Conservation (phyloP, 495 filamentous ascomycete genomes). For the Xylaria bambusicola region DNA sequence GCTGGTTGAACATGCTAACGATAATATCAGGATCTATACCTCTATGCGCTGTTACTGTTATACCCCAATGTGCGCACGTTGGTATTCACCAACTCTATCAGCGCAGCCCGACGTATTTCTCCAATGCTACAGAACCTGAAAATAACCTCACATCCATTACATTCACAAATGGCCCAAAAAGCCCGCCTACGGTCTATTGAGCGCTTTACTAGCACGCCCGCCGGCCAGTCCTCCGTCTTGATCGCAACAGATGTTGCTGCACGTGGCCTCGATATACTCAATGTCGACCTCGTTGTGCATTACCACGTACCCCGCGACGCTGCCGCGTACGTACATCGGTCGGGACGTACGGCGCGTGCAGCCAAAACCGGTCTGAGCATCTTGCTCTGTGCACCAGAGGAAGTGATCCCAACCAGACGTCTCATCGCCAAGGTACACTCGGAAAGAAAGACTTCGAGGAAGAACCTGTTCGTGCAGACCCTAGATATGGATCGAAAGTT, state of each 20-base stretch:
- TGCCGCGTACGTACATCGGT: conserved; percentile 93
- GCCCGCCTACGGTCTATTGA: conserved; percentile 92
- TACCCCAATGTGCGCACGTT: conserved; percentile 77
- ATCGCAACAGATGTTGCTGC: conserved; percentile 96
- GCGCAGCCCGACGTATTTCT: conserved; percentile 81
- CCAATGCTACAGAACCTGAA: conserved; percentile 83
- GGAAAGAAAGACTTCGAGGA: conserved; percentile 35
- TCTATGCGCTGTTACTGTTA: conserved; percentile 84
- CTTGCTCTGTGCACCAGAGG: conserved; percentile 87
- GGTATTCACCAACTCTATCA: conserved; percentile 94
- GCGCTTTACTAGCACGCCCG: conserved; percentile 71
- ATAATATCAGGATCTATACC: conserved; percentile 72
- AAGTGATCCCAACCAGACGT: conserved; percentile 78
- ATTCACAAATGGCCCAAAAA: conserved; percentile 95
- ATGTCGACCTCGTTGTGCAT: conserved; percentile 83
- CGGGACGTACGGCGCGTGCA: conserved; percentile 90
- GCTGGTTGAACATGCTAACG: conserved; percentile 1
- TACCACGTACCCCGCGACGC: conserved; percentile 93
- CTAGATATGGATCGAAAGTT: conserved; percentile 83
- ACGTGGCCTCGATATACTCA: conserved; percentile 91
- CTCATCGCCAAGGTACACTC: conserved; percentile 86
- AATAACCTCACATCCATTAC: conserved; percentile 74
- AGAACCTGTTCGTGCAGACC: conserved; percentile 65
- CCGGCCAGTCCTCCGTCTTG: conserved; percentile 63
- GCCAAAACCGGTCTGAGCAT: conserved; percentile 75